Evolutionary conservation across 331 rosid species (phyloP).

Genomic region (Arachis monticola): DNA sequence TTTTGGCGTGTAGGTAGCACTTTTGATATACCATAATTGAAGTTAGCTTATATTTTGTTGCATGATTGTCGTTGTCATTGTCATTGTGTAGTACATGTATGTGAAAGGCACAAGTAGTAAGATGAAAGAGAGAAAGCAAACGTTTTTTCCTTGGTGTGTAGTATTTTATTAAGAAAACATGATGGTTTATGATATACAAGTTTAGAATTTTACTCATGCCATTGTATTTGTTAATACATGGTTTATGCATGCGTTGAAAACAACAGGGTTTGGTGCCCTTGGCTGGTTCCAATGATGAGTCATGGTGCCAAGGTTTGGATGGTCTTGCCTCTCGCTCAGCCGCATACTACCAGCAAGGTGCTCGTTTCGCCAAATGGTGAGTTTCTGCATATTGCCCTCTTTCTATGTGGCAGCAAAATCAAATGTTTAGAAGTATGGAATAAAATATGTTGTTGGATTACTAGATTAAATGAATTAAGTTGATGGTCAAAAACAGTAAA

Average conservation of each 20-base stretch:
- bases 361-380: slow-evolving; percentile 93
- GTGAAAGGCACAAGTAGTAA: background rate
- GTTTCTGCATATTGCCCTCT: slow-evolving; percentile 23
- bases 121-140: background rate
- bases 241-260: slow-evolving; percentile 32
- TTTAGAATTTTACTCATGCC: background rate
- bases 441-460: no score
- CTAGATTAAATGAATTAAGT: no score
- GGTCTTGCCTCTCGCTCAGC: slow-evolving; percentile 89
- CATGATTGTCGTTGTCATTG: slow-evolving; percentile 8
- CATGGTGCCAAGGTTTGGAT: slow-evolving; percentile 95
- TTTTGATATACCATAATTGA: background rate
- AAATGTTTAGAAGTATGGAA: background rate
- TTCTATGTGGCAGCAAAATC: background rate
- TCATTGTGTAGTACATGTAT: background rate
- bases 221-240: slow-evolving; percentile 16
- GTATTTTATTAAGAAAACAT: background rate
- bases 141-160: background rate
- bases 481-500: no score
- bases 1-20: no score
- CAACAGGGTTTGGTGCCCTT: slow-evolving; percentile 89
- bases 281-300: slow-evolving; percentile 76
- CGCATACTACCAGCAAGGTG: slow-evolving; percentile 93
- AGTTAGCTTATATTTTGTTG: background rate
- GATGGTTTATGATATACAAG: background rate